Percentiles rank a stretch among this genome's conserved stretches.
These are phyloP conservation scores for Sugiyamaella floridensis DNA, from an alignment of 805 yeast genomes.

Conservation along the genomic window DNA sequence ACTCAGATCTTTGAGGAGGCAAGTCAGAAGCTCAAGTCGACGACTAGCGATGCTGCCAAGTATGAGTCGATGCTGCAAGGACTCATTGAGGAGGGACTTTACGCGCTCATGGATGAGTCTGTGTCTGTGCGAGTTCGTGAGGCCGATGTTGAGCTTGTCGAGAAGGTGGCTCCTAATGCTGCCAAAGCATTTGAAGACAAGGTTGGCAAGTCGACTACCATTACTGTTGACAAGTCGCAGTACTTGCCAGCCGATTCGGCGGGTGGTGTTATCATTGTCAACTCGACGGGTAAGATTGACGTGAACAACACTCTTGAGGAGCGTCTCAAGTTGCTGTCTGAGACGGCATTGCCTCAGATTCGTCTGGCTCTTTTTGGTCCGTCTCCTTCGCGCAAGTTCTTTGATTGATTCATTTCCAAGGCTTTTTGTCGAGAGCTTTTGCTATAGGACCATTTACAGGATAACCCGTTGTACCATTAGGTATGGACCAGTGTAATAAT, in stretches of 20 bases:
- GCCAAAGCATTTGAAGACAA: slow-evolving; percentile 55
- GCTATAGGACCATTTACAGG: too few species aligned
- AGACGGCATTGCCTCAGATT: slow-evolving; percentile 85
- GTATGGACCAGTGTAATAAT: too few species aligned
- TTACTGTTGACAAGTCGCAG: slow-evolving; percentile 49
- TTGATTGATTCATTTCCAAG: slow-evolving; percentile 47
- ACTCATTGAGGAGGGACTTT: slow-evolving; percentile 63
- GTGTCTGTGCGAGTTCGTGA: slow-evolving; percentile 63
- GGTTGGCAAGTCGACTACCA: slow-evolving; percentile 50
- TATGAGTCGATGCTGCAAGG: slow-evolving; percentile 69
- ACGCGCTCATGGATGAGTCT: slow-evolving; percentile 63
- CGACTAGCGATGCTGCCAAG: slow-evolving; percentile 47
- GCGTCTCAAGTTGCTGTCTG: slow-evolving; percentile 75
- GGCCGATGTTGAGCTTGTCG: slow-evolving; percentile 52
- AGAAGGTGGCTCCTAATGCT: slow-evolving; percentile 56
- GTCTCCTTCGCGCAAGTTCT: slow-evolving; percentile 80
- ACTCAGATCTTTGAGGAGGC: slow-evolving; percentile 69
- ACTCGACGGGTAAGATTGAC: slow-evolving; percentile 73
- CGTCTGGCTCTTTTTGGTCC: slow-evolving; percentile 74
- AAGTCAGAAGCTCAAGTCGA: slow-evolving; percentile 47
- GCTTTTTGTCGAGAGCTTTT: too few species aligned
- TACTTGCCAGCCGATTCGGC: slow-evolving; percentile 57
- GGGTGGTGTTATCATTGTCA: slow-evolving; percentile 79
- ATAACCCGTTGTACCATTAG: too few species aligned
- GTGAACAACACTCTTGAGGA: slow-evolving; percentile 92